A percentile compares a stretch with the other conserved stretches of the same genome.
Conservation (phyloP, 768 basidiomycete species). For the Postia placenta region DNA sequence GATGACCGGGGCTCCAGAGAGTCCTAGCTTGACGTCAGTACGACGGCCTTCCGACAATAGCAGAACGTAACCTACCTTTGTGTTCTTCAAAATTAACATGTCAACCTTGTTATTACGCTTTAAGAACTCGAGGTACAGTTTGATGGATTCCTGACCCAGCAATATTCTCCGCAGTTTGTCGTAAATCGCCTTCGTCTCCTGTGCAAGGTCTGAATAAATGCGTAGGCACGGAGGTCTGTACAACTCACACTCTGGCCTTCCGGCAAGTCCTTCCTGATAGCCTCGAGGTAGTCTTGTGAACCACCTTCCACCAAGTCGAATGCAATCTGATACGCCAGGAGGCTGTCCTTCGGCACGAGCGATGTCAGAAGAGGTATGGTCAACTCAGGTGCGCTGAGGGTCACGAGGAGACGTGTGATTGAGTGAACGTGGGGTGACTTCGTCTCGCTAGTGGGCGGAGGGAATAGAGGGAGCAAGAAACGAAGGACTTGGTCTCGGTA, state of each 20-base stretch:
- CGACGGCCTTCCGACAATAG: too few species aligned
- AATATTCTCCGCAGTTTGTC: slow-evolving; percentile 79
- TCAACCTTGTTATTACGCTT: slow-evolving; percentile 93
- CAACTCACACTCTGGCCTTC: slow-evolving; percentile 55
- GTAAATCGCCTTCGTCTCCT: slow-evolving; percentile 59
- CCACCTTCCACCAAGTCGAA: slow-evolving; percentile 96
- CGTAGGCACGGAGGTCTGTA: background rate
- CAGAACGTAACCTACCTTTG: slow-evolving; percentile 54
- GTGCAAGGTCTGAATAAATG: slow-evolving; percentile 1
- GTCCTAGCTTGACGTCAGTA: slow-evolving; percentile 55
- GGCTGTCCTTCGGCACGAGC: slow-evolving; percentile 61
- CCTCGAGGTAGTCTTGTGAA: slow-evolving; percentile 86
- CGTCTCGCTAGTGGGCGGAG: slow-evolving; percentile 60
- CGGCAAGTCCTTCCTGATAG: slow-evolving; percentile 61
- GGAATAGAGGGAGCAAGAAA: slow-evolving; percentile 84
- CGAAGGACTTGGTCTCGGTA: slow-evolving; percentile 79
- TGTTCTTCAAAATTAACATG: slow-evolving; percentile 84
- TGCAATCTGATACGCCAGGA: slow-evolving; percentile 90
- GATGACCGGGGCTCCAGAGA: slow-evolving; percentile 90
- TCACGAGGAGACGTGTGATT: slow-evolving; percentile 84
- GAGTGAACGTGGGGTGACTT: slow-evolving; percentile 74
- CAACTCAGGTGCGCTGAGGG: slow-evolving; percentile 75
- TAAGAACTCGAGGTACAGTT: slow-evolving; percentile 92
- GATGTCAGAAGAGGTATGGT: slow-evolving; percentile 70
- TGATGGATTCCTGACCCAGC: slow-evolving; percentile 87